These are phyloP conservation scores for Fusarium subglutinans DNA, from an alignment of 2,329 filamentous ascomycete species.

Conservation along the genomic window DNA sequence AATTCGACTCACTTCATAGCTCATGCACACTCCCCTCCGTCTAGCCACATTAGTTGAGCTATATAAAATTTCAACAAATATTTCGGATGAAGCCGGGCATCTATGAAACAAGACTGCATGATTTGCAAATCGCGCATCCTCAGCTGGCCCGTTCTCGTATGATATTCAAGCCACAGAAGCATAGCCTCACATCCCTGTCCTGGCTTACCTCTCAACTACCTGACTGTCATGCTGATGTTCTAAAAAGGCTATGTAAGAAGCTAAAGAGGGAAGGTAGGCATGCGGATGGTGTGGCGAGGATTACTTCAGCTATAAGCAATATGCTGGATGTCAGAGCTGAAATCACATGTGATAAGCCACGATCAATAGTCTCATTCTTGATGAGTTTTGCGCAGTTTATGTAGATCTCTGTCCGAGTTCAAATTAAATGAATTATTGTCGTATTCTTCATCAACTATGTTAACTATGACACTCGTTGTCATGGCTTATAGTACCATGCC, in stretches of 20 bases:
- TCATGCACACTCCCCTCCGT: not conserved
- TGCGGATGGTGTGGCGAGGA: not conserved
- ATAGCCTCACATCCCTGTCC: not conserved
- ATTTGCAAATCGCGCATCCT: not conserved
- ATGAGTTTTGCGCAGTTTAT: rapidly evolving
- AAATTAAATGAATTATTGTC: rapidly evolving
- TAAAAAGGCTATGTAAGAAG: not conserved
- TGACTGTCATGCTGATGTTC: not conserved
- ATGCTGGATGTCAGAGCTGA: not conserved
- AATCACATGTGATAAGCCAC: not conserved
- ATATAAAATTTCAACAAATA: not conserved
- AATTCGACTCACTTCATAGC: not conserved
- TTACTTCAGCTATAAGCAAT: not conserved
- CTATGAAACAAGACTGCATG: not conserved
- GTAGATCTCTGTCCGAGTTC: rapidly evolving
- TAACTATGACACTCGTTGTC: not conserved
- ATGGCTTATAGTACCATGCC: no score
- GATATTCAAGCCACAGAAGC: not conserved
- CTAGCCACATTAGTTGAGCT: not conserved
- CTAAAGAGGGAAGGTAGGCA: not conserved
- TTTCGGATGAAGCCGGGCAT: not conserved
- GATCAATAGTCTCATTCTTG: not conserved
- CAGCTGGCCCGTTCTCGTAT: not conserved
- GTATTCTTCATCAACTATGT: not conserved
- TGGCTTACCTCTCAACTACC: not conserved